Conservation (phyloP, 352 stramenopile species). For the Phytophthora sojae region DNA sequence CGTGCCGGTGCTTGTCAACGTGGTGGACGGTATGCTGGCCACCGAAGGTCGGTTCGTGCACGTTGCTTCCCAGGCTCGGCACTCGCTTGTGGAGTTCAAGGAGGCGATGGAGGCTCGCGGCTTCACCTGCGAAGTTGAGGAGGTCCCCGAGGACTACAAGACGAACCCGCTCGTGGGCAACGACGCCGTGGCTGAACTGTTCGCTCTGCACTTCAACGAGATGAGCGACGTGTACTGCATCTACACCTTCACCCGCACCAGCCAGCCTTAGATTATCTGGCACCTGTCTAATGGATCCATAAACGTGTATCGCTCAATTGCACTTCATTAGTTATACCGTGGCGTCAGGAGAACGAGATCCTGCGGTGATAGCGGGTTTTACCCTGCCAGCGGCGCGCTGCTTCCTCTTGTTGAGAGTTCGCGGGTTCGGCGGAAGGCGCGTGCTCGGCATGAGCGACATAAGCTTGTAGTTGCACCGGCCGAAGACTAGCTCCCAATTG, state of each 20-base stretch:
- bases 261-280: constrained; percentile 29
- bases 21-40: constrained; percentile 76
- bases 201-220: constrained; percentile 90
- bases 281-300: constrained; percentile 30
- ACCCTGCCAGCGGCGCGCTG: constrained; percentile 3
- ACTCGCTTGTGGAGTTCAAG: constrained; percentile 88
- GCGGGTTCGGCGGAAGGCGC: constrained; percentile 34
- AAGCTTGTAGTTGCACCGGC: constrained; percentile 65
- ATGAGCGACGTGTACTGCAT: constrained; percentile 91
- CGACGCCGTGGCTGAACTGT: constrained; percentile 72
- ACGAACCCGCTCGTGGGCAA: constrained; percentile 81
- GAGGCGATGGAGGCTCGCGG: constrained; percentile 73
- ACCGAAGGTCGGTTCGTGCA: constrained; percentile 73
- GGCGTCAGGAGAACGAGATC: constrained; percentile 14
- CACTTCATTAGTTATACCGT: constrained; percentile 20
- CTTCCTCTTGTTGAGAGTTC: constrained; percentile 26
- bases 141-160: constrained; percentile 87
- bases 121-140: constrained; percentile 66
- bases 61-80: constrained; percentile 79
- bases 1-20: constrained; percentile 77
- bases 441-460: constrained; percentile 70
- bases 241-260: constrained; percentile 78
- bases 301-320: constrained; percentile 15
- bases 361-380: background rate
- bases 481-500: constrained; percentile 87